These are phyloP conservation scores for Candida nonsorbophila DNA, from an alignment of 805 yeast genomes.

Conservation along the genomic window DNA sequence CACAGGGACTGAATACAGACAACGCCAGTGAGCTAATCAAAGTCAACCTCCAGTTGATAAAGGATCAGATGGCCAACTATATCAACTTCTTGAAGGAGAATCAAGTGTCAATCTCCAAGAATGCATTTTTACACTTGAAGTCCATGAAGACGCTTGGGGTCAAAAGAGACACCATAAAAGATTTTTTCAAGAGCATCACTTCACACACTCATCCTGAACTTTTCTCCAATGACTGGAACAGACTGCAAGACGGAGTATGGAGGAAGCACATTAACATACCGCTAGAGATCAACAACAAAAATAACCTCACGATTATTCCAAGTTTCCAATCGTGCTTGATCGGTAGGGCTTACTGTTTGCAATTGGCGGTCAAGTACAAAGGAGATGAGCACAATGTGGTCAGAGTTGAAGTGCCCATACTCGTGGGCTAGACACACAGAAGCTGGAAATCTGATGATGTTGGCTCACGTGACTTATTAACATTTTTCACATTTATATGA, in stretches of 20 bases:
- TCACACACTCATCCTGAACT: conserved; percentile 17
- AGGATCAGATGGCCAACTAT: conserved; percentile 27
- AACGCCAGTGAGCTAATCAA: conserved; percentile 28
- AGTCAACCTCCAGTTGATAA: conserved; percentile 27
- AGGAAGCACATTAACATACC: conserved; percentile 33
- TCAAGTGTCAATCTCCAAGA: conserved; percentile 24
- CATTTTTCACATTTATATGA: background rate
- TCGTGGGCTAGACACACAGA: conserved; percentile 21
- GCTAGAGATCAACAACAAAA: conserved; percentile 35
- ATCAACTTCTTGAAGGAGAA: conserved; percentile 30
- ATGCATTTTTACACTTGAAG: conserved; percentile 30
- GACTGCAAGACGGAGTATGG: conserved; percentile 19
- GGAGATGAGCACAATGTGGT: conserved; percentile 31
- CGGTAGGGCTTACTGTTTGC: conserved; percentile 53
- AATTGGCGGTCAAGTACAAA: conserved; percentile 40
- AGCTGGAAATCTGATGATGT: background rate
- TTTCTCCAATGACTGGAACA: conserved; percentile 24
- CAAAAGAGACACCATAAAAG: conserved; percentile 35
- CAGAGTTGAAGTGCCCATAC: conserved; percentile 29
- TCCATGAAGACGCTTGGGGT: conserved; percentile 32
- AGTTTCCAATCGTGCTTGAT: conserved; percentile 59
- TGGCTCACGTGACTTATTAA: background rate
- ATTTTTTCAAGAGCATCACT: conserved; percentile 26
- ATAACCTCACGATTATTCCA: conserved; percentile 50
- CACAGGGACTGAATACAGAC: conserved; percentile 5